Conservation (phyloP, 768 basidiomycete species). For the Rhizopogon vulgaris region DNA sequence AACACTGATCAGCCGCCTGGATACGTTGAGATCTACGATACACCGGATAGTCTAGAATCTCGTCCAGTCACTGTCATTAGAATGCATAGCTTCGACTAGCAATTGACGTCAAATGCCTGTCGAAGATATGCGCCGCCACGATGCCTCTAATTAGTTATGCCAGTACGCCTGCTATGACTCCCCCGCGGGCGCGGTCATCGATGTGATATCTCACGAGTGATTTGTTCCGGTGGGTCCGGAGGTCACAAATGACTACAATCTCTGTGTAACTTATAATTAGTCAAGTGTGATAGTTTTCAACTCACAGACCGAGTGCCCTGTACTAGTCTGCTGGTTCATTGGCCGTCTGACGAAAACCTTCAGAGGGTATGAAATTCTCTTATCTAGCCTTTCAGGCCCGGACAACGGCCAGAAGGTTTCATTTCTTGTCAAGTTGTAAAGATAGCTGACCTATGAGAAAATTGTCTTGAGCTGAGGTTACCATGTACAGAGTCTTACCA, state of each 20-base stretch:
- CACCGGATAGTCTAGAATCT: background rate
- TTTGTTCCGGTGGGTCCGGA: background rate
- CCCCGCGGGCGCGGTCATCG: too few relatives aligned
- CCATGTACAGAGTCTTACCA: background rate
- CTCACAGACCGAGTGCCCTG: background rate
- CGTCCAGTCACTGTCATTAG: too few relatives aligned
- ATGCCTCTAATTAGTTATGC: too few relatives aligned
- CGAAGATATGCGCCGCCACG: too few relatives aligned
- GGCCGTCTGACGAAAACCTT: background rate
- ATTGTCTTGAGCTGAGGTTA: background rate
- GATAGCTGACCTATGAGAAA: conserved; percentile 2
- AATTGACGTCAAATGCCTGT: conserved; percentile 18
- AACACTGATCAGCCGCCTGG: too few relatives aligned
- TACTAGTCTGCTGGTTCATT: background rate
- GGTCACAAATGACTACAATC: background rate
- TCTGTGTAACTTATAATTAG: background rate
- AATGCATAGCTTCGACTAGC: conserved; percentile 10
- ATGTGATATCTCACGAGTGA: background rate
- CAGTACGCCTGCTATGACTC: too few relatives aligned
- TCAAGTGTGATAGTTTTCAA: background rate
- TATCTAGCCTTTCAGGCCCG: background rate
- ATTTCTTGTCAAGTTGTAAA: conserved; percentile 1
- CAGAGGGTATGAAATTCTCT: background rate
- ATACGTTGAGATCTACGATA: conserved; percentile 12
- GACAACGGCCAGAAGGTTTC: background rate